These are phyloP conservation scores for Lolium perenne DNA, from an alignment of 176 grass and related monocot species.

Conservation along the genomic window DNA sequence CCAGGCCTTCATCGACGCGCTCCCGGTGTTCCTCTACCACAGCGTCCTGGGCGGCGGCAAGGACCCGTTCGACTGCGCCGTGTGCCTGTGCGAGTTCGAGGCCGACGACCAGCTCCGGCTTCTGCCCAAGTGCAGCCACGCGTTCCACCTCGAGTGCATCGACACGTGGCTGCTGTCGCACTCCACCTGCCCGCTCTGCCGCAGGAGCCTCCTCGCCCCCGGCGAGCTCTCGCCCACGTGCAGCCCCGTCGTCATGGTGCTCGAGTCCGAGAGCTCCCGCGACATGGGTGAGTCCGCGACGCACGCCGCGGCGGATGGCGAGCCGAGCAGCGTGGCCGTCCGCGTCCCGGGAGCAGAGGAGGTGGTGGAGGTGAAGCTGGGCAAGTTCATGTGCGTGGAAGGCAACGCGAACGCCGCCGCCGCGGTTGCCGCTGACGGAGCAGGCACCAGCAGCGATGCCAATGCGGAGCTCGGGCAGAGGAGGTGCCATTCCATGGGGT, in stretches of 20 bases:
- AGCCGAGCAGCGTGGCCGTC: not conserved
- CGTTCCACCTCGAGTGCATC: constrained; percentile 94
- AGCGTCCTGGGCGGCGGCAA: constrained; percentile 63
- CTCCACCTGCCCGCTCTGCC: constrained; percentile 93
- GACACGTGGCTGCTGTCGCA: constrained; percentile 95
- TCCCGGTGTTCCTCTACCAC: constrained; percentile 83
- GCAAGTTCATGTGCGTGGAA: constrained; percentile 80
- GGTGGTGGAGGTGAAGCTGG: constrained; percentile 82
- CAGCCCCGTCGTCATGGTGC: constrained; percentile 66
- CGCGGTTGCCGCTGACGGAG: constrained; percentile 34
- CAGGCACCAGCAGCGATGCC: constrained; percentile 49
- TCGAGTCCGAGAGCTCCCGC: constrained; percentile 67
- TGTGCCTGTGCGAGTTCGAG: constrained; percentile 91
- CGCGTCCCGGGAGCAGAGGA: constrained; percentile 25
- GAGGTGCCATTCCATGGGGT: constrained; percentile 95
- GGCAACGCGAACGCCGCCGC: not conserved
- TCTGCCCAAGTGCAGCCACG: constrained; percentile 93
- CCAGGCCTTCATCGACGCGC: constrained; percentile 93
- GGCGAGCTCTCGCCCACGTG: constrained; percentile 59
- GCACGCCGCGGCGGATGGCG: not conserved
- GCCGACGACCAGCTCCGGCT: constrained; percentile 79
- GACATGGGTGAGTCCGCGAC: constrained; percentile 32
- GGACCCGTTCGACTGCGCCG: constrained; percentile 95
- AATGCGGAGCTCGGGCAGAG: constrained; percentile 46
- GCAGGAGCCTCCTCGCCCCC: constrained; percentile 58